Base-by-base conservation (phyloP, 1,139 yeast genomes). In the Blastobotrys raffinosifermentans region DNA sequence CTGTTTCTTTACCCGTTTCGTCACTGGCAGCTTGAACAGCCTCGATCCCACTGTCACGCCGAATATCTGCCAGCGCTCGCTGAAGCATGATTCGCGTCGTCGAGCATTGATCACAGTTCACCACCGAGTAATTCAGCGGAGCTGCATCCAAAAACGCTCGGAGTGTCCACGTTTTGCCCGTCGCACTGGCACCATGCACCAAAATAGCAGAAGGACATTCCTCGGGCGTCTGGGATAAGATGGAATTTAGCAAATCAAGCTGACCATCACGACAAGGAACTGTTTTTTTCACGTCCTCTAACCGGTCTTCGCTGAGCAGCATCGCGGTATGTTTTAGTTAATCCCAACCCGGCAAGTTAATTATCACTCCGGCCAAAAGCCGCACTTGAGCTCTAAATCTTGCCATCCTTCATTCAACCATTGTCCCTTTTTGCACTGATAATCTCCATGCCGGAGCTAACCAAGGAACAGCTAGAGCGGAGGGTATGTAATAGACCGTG, bases 11-110 rank as follows among this genome's bases (percentile, higher is more conserved):
- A 30, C 27, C 30, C 18, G 13, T 17, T 11, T 22, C 19, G 20
- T 16, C 26, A 8, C n/a, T 13, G 4, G 13, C 23, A 8, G 21
- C 9, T n/a, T 25, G 14, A 14, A 25, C 11, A 25, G 7, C 14
- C 27, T 13, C 27, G 11, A 25, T 6, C 11, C 47, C 49, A 3
- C 54, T 45, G 26, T 43, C 44, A 9, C 32, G 41, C 22, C 50
- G 46, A n/a, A 62, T 52, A 4, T 47, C 41, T 11, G 55, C 40
- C n/a, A 61, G 43, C 0, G 63, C 61, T 9, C 63, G 48, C 38
- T 62, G 67, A 14, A 63, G 50, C 32, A 61, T 43, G 18, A 63
- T 56, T 17, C 66, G 51, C 7, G 54, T 48, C 2, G 66, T 60
- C 7, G 54, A 42, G 38, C 67, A 62, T 32, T 58, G 61, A 23